A percentile compares a stretch with the other conserved stretches of the same genome.
phyloP scores from a whole-genome alignment of 768 basidiomycete genomes.

The Pleurotus djamor region DNA sequence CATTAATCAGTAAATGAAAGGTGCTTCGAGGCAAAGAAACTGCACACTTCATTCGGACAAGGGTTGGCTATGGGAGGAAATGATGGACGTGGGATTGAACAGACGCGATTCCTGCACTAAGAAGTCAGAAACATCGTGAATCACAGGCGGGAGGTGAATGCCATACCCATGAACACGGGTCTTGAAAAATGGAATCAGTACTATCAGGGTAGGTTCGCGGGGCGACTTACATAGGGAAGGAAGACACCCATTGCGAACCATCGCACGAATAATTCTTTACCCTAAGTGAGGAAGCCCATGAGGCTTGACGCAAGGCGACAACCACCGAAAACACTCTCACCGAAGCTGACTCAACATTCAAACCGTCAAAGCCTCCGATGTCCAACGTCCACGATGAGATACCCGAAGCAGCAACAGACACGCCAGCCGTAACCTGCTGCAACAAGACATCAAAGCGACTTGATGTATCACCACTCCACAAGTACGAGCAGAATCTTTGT shows the following conservation, averaged over 20 bases:
- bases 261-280: conserved; percentile 28
- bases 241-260: conserved; percentile 35
- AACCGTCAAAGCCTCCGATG: conserved; percentile 31
- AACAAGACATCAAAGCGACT: conserved; percentile 28
- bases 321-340: conserved; percentile 9
- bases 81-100: conserved; percentile 19
- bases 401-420: conserved; percentile 29
- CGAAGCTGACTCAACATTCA: conserved; percentile 24
- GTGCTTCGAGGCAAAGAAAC: background rate
- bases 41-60: conserved; percentile 28
- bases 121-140: background rate
- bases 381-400: conserved; percentile 35
- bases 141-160: background rate
- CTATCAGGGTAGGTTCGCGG: background rate
- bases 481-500: conserved; percentile 33
- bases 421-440: conserved; percentile 31
- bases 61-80: conserved; percentile 23
- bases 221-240: conserved; percentile 28
- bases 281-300: conserved; percentile 13
- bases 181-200: conserved; percentile 8
- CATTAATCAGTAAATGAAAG: background rate
- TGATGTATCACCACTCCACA: conserved; percentile 34
- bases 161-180: conserved; percentile 28
- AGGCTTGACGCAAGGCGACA: background rate
- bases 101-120: conserved; percentile 18